phyloP scores from a whole-genome alignment of 352 stramenopile species.

The Phytophthora constricta region DNA sequence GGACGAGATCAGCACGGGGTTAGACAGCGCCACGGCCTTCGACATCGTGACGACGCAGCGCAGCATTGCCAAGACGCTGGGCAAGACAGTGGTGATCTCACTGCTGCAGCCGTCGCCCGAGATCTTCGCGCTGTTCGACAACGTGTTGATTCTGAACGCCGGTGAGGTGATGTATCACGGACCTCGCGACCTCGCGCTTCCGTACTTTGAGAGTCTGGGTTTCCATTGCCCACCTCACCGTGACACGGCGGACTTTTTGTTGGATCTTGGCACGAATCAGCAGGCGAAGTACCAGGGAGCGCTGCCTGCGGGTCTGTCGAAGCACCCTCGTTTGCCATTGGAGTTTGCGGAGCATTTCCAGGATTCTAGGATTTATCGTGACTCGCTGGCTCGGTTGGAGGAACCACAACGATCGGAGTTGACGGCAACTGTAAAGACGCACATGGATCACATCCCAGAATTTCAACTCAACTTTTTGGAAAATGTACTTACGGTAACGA shows the following conservation, averaged over 20 bases:
- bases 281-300: conserved; percentile 41
- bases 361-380: conserved; percentile 48
- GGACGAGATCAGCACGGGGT: conserved; percentile 78
- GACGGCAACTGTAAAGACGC: conserved; percentile 48
- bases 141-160: conserved; percentile 91
- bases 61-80: conserved; percentile 55
- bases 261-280: conserved; percentile 53
- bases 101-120: conserved; percentile 92
- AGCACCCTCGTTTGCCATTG: conserved; percentile 7
- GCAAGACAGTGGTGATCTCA: conserved; percentile 71
- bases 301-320: not conserved
- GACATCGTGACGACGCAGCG: conserved; percentile 61
- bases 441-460: conserved; percentile 16
- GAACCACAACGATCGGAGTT: conserved; percentile 50
- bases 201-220: conserved; percentile 56
- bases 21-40: conserved; percentile 60
- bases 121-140: conserved; percentile 93
- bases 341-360: conserved; percentile 57
- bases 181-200: conserved; percentile 25
- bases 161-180: conserved; percentile 87
- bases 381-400: conserved; percentile 44
- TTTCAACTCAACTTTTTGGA: conserved; percentile 56
- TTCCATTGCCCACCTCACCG: conserved; percentile 45
- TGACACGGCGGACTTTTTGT: conserved; percentile 52
- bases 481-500: conserved; percentile 36